These are phyloP conservation scores for Saccharomyces kudriavzevii DNA, from an alignment of 805 yeast genomes.

Conservation along the genomic window DNA sequence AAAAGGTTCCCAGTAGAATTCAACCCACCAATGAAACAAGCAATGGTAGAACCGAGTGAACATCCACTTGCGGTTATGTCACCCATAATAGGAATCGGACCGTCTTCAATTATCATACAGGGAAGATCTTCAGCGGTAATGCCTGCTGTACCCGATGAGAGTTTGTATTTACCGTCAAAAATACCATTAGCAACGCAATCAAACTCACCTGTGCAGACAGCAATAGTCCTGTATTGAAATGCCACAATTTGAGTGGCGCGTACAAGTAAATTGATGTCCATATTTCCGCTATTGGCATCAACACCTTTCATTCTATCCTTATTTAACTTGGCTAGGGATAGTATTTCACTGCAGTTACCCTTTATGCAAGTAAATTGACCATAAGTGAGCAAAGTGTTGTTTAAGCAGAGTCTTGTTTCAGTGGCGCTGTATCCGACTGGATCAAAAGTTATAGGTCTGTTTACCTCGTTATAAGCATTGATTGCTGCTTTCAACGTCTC, in stretches of 20 bases:
- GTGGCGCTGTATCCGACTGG: constrained; percentile 95
- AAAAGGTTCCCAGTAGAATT: constrained; percentile 31
- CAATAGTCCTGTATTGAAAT: constrained; percentile 43
- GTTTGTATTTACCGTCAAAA: constrained; percentile 17
- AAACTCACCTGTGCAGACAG: constrained; percentile 60
- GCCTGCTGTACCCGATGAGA: constrained; percentile 13
- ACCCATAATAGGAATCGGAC: constrained; percentile 60
- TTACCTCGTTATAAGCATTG: constrained; percentile 45
- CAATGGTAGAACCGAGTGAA: constrained; percentile 65
- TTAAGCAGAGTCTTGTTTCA: constrained; percentile 41
- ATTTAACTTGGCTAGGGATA: constrained; percentile 45
- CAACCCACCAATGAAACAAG: constrained; percentile 45
- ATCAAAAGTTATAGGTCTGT: constrained; percentile 66
- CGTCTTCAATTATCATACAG: constrained; percentile 34
- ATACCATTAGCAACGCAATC: constrained; percentile 47
- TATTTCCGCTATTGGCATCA: constrained; percentile 36
- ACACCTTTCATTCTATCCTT: constrained; percentile 60
- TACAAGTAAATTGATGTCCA: constrained; percentile 26
- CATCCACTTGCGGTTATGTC: constrained; percentile 78
- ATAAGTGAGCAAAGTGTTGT: constrained; percentile 41
- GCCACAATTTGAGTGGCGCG: constrained; percentile 45
- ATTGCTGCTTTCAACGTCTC: constrained; percentile 45
- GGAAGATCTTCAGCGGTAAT: constrained; percentile 18
- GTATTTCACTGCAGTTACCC: constrained; percentile 80
- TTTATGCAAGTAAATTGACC: constrained; percentile 64